A percentile compares a stretch with the other conserved stretches of the same genome.
Evolutionary conservation across 805 yeast species (phyloP).

Genomic region (Ogataea henricii): DNA sequence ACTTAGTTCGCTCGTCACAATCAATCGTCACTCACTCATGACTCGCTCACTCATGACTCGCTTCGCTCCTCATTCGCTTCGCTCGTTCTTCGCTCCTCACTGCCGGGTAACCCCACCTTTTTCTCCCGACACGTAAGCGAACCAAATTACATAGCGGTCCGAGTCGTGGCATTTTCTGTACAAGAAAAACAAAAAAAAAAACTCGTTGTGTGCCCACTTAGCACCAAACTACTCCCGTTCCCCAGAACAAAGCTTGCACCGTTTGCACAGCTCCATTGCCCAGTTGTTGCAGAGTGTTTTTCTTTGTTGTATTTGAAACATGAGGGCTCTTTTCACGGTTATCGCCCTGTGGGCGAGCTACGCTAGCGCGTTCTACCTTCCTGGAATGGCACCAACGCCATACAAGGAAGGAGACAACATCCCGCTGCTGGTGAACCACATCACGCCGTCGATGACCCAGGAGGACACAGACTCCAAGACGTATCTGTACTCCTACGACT

Average conservation of each 20-base stretch:
- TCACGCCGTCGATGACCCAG: slow-evolving; percentile 70
- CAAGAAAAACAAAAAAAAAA: neutral
- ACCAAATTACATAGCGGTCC: neutral
- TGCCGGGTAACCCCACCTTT: slow-evolving; percentile 3
- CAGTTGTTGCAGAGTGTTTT: neutral
- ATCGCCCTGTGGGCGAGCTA: slow-evolving; percentile 11
- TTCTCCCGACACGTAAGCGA: slow-evolving; percentile 2
- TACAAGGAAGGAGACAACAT: slow-evolving; percentile 72
- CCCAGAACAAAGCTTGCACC: neutral
- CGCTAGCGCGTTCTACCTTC: slow-evolving; percentile 74
- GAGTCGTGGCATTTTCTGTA: slow-evolving; percentile 9
- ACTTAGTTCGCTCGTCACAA: too few relatives aligned
- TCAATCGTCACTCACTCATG: too few relatives aligned
- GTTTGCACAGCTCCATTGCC: neutral
- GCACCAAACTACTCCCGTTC: neutral
- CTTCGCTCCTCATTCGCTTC: too few relatives aligned
- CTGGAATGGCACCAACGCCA: slow-evolving; percentile 95
- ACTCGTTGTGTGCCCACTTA: neutral
- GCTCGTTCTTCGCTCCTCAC: neutral
- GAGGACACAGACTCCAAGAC: slow-evolving; percentile 48
- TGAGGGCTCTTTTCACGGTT: slow-evolving; percentile 4
- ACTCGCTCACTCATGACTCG: too few relatives aligned
- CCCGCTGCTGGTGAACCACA: slow-evolving; percentile 83
- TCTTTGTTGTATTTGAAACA: neutral
- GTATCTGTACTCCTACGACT: slow-evolving; percentile 72